Base-by-base conservation (phyloP, 305 asterid genomes). In the Coffea humblotiana region DNA sequence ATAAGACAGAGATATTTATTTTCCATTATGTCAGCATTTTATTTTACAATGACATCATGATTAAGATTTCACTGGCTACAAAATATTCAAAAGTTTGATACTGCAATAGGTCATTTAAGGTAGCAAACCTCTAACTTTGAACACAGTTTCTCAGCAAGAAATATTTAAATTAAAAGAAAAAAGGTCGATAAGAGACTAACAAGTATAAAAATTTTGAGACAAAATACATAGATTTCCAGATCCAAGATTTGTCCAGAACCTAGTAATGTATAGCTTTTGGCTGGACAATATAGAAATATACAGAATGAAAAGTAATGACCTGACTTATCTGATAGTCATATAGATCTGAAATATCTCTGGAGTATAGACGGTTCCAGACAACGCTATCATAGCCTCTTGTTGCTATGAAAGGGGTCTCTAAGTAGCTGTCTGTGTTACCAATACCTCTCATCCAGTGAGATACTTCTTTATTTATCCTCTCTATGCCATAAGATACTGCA, bases 301-400 rank as follows among this genome's bases (percentile, higher is more conserved):
- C 11, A 77, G 25, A 75, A 76, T 13, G 14, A 70, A 76, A 76
- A 23, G 35, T 16, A 48, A 49, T 7, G 58, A 94, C 99, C 95
- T 91, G 94, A 71, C 84, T 79, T 79, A 87, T 84, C 84, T 95
- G 97, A 88, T 88, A 90, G 80, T 89, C 91, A 65, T 93, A 87
- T 79, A 91, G 82, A 82, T 90, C 90, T 2, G 89, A 89, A 47
- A 76, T 81, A 71, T 91, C 98, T 84, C 91, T 88, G 13, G 99
- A 95, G 90, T 90, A 95, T 47, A 95, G 86, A 72, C 99, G 99
- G 82, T 94, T 95, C 99, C 99, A 95, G 54, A 95, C 99, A 29
- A 95, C 97, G 82, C 99, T 95, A 83, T 95, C 98, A 72, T 93
- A 95, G 79, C 99, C 98, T 84, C 87, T 92, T 82, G 91, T 93